Evolutionary conservation across 352 stramenopile species (phyloP).

Genomic region (Pythium utonaiense): DNA sequence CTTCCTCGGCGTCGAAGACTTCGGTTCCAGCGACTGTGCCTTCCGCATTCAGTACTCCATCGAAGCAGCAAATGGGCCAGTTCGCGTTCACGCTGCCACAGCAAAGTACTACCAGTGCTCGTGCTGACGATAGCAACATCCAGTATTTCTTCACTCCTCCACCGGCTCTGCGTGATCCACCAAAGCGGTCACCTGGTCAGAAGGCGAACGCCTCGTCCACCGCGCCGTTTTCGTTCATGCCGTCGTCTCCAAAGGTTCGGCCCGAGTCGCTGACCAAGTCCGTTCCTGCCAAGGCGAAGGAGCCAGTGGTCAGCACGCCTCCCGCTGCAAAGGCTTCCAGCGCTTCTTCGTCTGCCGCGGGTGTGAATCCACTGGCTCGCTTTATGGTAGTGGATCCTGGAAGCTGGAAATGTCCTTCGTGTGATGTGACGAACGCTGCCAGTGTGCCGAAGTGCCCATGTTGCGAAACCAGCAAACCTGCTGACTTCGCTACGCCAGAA

Average conservation of each 20-base stretch:
- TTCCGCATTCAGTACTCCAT: background rate
- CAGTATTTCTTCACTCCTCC: conserved; percentile 67
- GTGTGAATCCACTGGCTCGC: conserved; percentile 14
- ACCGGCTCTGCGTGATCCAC: conserved; percentile 51
- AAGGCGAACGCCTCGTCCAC: conserved; percentile 24
- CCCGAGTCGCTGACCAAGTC: conserved; percentile 37
- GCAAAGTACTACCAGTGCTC: background rate
- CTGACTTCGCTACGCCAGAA: too few relatives aligned
- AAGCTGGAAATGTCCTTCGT: conserved; percentile 82
- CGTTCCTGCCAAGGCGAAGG: conserved; percentile 22
- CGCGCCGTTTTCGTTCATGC: conserved; percentile 62
- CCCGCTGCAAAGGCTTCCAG: background rate
- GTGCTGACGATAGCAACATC: conserved; percentile 41
- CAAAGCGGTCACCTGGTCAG: conserved; percentile 32
- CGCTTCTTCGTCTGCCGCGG: background rate
- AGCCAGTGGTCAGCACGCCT: conserved; percentile 1
- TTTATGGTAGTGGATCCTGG: conserved; percentile 38
- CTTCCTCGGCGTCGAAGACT: background rate
- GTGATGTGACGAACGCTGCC: conserved; percentile 60
- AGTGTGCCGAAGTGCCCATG: conserved; percentile 71
- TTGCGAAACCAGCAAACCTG: conserved; percentile 29
- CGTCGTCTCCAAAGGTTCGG: conserved; percentile 53
- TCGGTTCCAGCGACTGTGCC: background rate
- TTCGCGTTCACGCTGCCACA: conserved; percentile 56
- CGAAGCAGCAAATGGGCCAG: conserved; percentile 22